Evolutionary conservation across 2,329 filamentous ascomycete species (phyloP), one percentile per base, ranked within the genome.

Genomic region (Beauveria sp.): DNA sequence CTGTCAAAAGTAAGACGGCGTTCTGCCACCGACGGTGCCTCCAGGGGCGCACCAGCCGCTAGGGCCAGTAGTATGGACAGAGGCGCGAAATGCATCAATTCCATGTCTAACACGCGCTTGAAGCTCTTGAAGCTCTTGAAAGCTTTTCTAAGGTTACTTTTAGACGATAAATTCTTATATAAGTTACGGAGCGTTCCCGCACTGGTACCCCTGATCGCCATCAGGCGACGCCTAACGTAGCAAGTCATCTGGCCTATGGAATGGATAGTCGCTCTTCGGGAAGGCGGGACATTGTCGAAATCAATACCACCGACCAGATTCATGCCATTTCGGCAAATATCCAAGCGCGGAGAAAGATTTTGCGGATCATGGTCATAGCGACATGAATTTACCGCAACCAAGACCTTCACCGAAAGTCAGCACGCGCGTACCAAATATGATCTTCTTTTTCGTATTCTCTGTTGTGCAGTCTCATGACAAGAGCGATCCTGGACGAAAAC

Each of bases 1-100:
- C 34, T 24, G 61, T 20, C 10, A 64, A 64, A 62, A 38, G 60
- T 58, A 14, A 62, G 42, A 6, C 40, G 91, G 20, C 50, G 50
- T 42, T 69, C 81, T 80, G 79, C 86, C 60, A 67, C 71, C 31
- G 86, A 88, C 67, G 86, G 50, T 51, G 28, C 50, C 14, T 61
- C 22, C 9, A 61, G 50, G 9, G 59, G 59, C 31, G 18, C 59
- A 40, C 49, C 28, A n/a, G 59, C 40, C 43, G 24, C 59, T 20
- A 31, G 24, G 9, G 50, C 6, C 28, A 54, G 42, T 16, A 61
- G 26, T 4, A 52, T 9, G 46, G 14, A 20, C 16, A 53, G n/a
- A 40, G 40, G 40, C 49, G 57, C 48, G 38, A 60, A 18, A 38
- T 26, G 40, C 38, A 43, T 50, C 34, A 28, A 14, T 51, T 31